Conservation (phyloP, 176 grass and related monocot genomes). For the Phoenix roebelenii region DNA sequence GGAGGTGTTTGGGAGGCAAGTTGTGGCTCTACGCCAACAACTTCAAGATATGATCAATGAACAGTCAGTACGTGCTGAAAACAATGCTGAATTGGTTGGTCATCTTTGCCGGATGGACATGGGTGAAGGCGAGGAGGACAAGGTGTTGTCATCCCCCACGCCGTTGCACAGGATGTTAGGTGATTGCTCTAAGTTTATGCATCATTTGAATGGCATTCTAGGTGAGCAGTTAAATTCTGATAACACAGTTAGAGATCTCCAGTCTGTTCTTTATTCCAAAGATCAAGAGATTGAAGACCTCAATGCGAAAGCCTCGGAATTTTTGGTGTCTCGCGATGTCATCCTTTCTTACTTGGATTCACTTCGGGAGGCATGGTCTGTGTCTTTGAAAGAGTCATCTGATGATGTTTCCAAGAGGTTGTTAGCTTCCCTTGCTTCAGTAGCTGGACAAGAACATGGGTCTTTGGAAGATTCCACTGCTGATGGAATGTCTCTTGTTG, state of each 20-base stretch:
- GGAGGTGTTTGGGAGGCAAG: conserved; percentile 54
- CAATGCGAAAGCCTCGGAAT: conserved; percentile 34
- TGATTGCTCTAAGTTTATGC: conserved; percentile 65
- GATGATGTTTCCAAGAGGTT: conserved; percentile 43
- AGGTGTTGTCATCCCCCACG: conserved; percentile 6
- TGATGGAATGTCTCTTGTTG: conserved; percentile 36
- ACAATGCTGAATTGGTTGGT: not conserved
- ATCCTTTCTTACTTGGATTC: conserved; percentile 48
- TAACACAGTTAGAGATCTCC: not conserved
- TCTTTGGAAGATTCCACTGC: conserved; percentile 25
- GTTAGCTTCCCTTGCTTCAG: conserved; percentile 36
- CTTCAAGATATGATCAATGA: conserved; percentile 40
- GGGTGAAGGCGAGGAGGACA: conserved; percentile 30
- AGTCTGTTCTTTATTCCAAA: conserved; percentile 21
- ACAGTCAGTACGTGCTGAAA: conserved; percentile 4
- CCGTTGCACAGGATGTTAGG: conserved; percentile 56
- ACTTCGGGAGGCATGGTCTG: conserved; percentile 5
- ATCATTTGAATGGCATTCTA: conserved; percentile 40
- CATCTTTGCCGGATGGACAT: conserved; percentile 5
- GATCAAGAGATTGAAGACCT: conserved; percentile 64
- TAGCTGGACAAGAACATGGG: conserved; percentile 35
- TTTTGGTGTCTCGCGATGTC: conserved; percentile 41
- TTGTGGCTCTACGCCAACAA: conserved; percentile 39
- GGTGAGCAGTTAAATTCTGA: conserved; percentile 14
- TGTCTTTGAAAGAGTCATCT: conserved; percentile 33